Evolutionary conservation across 306 rosid species (phyloP), one percentile per base, ranked within the genome.

Genomic region (Gleditsia sinensis): DNA sequence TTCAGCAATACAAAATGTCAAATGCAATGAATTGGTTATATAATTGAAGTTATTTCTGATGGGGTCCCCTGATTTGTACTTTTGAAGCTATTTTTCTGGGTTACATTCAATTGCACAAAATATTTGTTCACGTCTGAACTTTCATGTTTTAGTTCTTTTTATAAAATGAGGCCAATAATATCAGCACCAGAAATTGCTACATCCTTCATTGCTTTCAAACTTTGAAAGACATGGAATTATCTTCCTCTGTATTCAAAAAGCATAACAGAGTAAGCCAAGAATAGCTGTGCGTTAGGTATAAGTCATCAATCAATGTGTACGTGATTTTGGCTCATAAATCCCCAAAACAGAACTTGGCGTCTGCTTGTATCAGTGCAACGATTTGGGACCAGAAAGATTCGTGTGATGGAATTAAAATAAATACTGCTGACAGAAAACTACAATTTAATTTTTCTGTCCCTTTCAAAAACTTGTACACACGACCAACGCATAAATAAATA

Each of bases 1-100:
- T 42, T 42, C 6, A 3, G 36, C 53, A 65, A 58, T 67, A 61
- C 62, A 72, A 75, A 34, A 49, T 21, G 45, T 70, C 43, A 54
- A 42, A 69, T 69, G 70, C 51, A 64, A 21, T 21, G 67, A 67
- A 40, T 81, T 66, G 67, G 12, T 10, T 40, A 3, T 40, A n/a
- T 36, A 36, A 37, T 8, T 24, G 24, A 24, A 3, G 9, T 54
- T 54, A 2, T 27, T 27, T 5, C n/a, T 0, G 11, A 12, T 13
- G 10, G 36, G 19, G 24, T 12, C 39, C 19, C 2, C 12, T 34
- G 7, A 8, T 2, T 1, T 40, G 46, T 40, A 3, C 4, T 10
- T 8, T 40, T 40, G 4, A 43, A 6, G 49, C 1, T 43, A 14
- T 43, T 13, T 40, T 40, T 40, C 49, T 43, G 19, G 49, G 19